Evolutionary conservation across 176 grass and related monocot species (phyloP), one percentile per base, ranked within the genome.

Genomic region (Juncus effusus): DNA sequence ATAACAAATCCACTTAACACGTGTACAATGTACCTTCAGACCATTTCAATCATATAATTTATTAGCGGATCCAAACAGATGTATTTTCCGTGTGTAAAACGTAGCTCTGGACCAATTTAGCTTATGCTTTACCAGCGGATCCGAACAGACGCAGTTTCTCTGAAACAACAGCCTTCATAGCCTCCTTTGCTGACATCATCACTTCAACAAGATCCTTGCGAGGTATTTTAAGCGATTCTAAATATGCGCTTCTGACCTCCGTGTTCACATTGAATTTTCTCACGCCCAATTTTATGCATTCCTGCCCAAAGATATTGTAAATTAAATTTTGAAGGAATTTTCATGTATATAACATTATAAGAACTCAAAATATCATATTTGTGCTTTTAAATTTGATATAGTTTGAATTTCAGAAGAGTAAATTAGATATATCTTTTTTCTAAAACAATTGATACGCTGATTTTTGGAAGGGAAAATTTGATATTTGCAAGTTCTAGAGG

Each of bases 211-310:
- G 67, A 65, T 97, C 94, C 5, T 89, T 97, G 60, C 86, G 74
- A 40, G 80, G 80, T 60, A 73, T 89, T 61, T 86, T 81, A 41
- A 97, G 77, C 16, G 85, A 86, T 54, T 92, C 82, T 74, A 97
- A 12, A 71, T 97, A 92, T 40, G 82, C 87, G 75, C 76, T 89
- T 67, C 93, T 78, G 15, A 97, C 80, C 77, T 97, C 93, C 4
- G 88, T 97, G 59, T 92, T 89, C 75, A 97, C 93, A 64, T 97
- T 97, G 71, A 97, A 97, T 74, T 97, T 97, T 56, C 93, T 84
- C 54, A 92, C 88, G 8, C 93, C 93, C 49, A 92, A 81, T 52
- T 74, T 74, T 84, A 92, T 92, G 80, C 94, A 97, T 42, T 89
- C 85, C 93, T 97, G 82, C 40, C 60, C 66, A 63, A 50, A 13